phyloP scores from a whole-genome alignment of 2,329 filamentous ascomycete species.

The Pseudogymnoascus sp. region DNA sequence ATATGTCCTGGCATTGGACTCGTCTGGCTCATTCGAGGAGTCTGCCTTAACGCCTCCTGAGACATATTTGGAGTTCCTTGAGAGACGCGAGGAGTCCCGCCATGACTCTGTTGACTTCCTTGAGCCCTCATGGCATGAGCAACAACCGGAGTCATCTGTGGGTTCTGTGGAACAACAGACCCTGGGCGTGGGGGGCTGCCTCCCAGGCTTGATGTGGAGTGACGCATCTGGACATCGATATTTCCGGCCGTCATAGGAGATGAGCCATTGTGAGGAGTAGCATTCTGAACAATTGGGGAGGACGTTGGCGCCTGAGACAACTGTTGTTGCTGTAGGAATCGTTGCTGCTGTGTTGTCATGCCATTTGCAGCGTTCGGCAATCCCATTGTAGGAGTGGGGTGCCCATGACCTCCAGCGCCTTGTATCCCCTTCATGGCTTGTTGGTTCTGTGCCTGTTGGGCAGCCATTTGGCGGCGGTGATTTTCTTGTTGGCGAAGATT shows the following conservation, averaged over 20 bases:
- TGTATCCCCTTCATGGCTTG: constrained; percentile 30
- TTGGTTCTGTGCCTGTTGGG: constrained; percentile 35
- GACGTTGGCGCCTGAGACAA: constrained; percentile 57
- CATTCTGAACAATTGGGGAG: constrained; percentile 59
- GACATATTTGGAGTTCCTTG: constrained; percentile 53
- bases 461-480: constrained; percentile 30
- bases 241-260: constrained; percentile 54
- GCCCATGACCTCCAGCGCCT: constrained; percentile 38
- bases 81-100: constrained; percentile 55
- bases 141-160: constrained; percentile 52
- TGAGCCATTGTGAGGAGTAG: constrained; percentile 57
- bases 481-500: constrained; percentile 32
- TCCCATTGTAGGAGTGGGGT: constrained; percentile 34
- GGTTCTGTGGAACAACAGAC: constrained; percentile 53
- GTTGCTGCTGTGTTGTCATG: constrained; percentile 30
- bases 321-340: constrained; percentile 33
- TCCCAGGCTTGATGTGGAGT: constrained; percentile 59
- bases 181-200: constrained; percentile 59
- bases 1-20: constrained; percentile 55
- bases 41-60: constrained; percentile 40
- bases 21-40: constrained; percentile 55
- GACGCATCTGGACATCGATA: constrained; percentile 50
- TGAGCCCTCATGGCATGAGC: constrained; percentile 55
- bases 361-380: constrained; percentile 23
- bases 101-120: constrained; percentile 60